phyloP scores from a whole-genome alignment of 1,284 basidiomycete genomes.

The Rhizopogon hawkerae region DNA sequence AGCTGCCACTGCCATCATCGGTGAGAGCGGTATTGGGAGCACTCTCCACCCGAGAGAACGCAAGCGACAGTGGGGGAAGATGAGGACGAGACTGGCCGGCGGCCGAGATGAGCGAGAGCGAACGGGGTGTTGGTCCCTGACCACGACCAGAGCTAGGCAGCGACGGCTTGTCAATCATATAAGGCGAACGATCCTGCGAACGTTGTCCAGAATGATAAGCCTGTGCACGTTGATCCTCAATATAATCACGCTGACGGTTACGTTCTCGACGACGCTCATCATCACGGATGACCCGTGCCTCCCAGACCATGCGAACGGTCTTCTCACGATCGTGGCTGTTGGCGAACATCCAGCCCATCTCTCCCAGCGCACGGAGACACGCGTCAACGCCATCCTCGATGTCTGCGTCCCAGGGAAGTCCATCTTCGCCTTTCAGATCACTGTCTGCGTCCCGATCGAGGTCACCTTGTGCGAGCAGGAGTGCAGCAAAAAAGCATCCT shows the following conservation, averaged over 20 bases:
- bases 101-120: conserved; percentile 24
- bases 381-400: conserved; percentile 61
- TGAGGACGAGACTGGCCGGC: conserved; percentile 25
- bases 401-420: conserved; percentile 36
- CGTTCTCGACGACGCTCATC: conserved; percentile 8
- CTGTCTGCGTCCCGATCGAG: conserved; percentile 37
- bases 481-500: conserved; percentile 72
- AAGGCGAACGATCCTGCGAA: conserved; percentile 23
- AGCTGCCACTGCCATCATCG: conserved; percentile 39
- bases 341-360: conserved; percentile 76
- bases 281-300: conserved; percentile 32
- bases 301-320: conserved; percentile 56
- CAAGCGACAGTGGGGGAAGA: conserved; percentile 23
- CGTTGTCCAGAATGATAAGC: conserved; percentile 19
- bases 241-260: conserved; percentile 6
- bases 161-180: conserved; percentile 16
- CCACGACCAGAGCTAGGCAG: conserved; percentile 11
- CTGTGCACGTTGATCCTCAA: conserved; percentile 21
- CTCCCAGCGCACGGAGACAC: conserved; percentile 63
- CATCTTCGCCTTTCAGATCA: conserved; percentile 37
- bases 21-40: conserved; percentile 41
- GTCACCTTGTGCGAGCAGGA: conserved; percentile 52
- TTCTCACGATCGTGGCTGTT: conserved; percentile 64
- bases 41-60: conserved; percentile 30
- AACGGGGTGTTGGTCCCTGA: conserved; percentile 8